phyloP scores from a whole-genome alignment of 805 yeast genomes.

The Teunomyces aglyptinius region DNA sequence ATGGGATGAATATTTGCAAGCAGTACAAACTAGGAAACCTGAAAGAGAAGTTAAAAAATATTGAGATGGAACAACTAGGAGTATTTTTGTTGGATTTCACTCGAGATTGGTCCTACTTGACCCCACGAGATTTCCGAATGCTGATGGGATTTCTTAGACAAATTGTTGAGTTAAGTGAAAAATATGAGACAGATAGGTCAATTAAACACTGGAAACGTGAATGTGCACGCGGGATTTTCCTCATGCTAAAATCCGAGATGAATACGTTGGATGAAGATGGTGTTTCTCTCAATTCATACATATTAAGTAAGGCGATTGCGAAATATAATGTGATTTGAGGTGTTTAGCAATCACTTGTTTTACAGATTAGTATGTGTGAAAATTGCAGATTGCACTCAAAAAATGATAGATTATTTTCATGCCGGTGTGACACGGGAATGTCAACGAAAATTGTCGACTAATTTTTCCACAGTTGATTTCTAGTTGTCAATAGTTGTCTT shows the following conservation, averaged over 20 bases:
- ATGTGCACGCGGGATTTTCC: constrained; percentile 50
- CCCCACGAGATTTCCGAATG: constrained; percentile 18
- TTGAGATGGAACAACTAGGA: constrained; percentile 33
- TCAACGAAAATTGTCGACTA: not conserved
- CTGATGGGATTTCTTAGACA: constrained; percentile 15
- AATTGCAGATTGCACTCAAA: not conserved
- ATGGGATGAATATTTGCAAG: constrained; percentile 54
- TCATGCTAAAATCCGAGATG: constrained; percentile 59
- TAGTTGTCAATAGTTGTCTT: not conserved
- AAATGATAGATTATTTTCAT: not conserved
- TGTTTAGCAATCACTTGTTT: not conserved
- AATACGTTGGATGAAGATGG: constrained; percentile 23
- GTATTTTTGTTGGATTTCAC: constrained; percentile 39
- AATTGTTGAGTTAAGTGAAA: not conserved
- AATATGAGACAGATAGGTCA: constrained; percentile 1
- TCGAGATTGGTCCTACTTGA: constrained; percentile 18
- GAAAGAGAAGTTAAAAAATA: constrained; percentile 7
- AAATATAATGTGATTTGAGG: constrained; percentile 2
- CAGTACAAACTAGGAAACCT: constrained; percentile 22
- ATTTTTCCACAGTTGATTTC: not conserved
- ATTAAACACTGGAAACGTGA: constrained; percentile 37
- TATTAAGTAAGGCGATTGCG: not conserved
- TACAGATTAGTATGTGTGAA: not conserved
- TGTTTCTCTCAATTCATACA: constrained; percentile 2
- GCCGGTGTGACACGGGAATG: not conserved